Base-by-base conservation (phyloP, 768 basidiomycete species). In the Xerocomus potaroensis region DNA sequence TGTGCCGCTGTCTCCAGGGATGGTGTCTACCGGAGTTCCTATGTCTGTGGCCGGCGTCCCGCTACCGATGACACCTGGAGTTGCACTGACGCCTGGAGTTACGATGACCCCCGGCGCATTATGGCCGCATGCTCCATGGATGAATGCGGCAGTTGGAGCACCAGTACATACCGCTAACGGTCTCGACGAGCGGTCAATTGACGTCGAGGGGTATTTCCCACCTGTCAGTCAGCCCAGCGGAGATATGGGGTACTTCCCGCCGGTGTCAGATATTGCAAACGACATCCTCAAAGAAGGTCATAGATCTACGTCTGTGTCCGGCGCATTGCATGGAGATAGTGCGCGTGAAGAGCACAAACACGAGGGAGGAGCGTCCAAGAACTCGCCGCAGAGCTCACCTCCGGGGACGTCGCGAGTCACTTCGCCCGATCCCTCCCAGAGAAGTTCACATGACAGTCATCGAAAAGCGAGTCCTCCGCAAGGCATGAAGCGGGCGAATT, bases 71-170 rank as follows among this genome's bases (percentile, higher is more conserved):
- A 65, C 61, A 9, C 61, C 61, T 4, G 61, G 61, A 3, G 62
- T 62, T 37, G 53, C 63, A 14, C 41, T 65, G 51, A 65, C 87
- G 0, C 88, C 90, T 1, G 82, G 80, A 21, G 72, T 79, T 11
- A 73, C 81, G 14, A 84, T 89, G 77, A 81, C 79, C 14, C 86
- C 87, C 23, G 85, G 82, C 12, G 79, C 80, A 31, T 86, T 84
- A 65, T 91, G 81, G 81, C 40, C 78, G 68, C 53, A 80, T 76
- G 27, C 77, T 72, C 67, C 74, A 36, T 71, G 67, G 62, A 71
- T 80, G 45, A 82, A 83, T 51, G 69, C 80, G n/a, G 73, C 79
- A 9, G 78, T 80, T 1, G 83, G 82, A 33, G 83, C 80, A 22
- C 83, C 81, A 0, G 70, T 77, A 22, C 73, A 72, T 14, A 48